Evolutionary conservation across 495 filamentous ascomycete species (phyloP), one percentile per base, ranked within the genome.

Genomic region (Clohesyomyces aquaticus): DNA sequence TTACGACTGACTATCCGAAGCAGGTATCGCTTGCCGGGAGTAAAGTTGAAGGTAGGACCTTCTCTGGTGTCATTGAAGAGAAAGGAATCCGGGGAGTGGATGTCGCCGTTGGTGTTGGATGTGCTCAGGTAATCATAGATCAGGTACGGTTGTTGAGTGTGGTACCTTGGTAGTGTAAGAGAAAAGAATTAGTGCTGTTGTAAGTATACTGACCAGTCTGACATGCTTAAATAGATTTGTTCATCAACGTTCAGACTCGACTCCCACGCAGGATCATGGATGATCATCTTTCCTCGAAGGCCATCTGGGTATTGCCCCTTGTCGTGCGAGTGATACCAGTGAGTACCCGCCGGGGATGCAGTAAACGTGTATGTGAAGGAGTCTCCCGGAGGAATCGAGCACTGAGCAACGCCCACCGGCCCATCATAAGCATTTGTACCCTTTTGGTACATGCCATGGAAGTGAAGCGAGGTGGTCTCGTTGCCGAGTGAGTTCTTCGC

Each of bases 301-400:
- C 67, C 67, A 29, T 69, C 62, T 0, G 61, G 61, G 35, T 66
- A 69, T 51, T 69, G 67, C 4, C 61, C 67, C n/a, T 64, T 64
- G 42, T 55, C 53, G 32, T 73, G 73, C 10, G 60, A 62, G 48
- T 75, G 73, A 47, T 72, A 75, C 68, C 71, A 75, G 49, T 69
- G 65, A 6, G 68, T 67, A 16, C 73, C 73, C 26, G 67, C 55
- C 16, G 71, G 70, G 6, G 63, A 23, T 1, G 52, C 57, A 14
- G 28, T 65, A 32, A 68, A 68, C 2, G 22, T 32, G 28, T 71
- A 71, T 9, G 58, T 61, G 42, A 35, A 68, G 3, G 27, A 45
- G 4, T 56, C 49, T 21, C 68, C 65, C 18, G 64, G 65, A 35
- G 21, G 22, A 16, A 71, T 68, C 1, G 65, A 50, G 32, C 68